phyloP scores from a whole-genome alignment of 2,329 filamentous ascomycete species.

The Blastomyces silverae region DNA sequence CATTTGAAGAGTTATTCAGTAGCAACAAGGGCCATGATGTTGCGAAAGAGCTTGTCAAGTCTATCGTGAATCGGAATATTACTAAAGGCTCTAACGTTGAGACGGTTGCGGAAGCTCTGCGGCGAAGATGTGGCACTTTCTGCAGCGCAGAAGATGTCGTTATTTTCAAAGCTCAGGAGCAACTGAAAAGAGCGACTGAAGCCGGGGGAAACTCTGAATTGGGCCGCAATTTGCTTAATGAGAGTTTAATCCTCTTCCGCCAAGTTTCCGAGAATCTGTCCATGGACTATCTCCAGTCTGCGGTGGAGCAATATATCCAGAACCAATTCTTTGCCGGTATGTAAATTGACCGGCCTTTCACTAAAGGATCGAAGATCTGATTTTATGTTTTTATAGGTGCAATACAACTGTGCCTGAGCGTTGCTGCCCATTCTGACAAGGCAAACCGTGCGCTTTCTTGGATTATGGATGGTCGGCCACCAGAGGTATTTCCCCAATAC shows the following conservation, averaged over 20 bases:
- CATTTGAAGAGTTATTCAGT: conserved; percentile 82
- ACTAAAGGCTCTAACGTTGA: conserved; percentile 95
- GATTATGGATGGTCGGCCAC: conserved; percentile 75
- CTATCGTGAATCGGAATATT: conserved; percentile 96
- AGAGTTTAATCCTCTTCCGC: conserved; percentile 81
- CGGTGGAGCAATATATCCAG: conserved; percentile 69
- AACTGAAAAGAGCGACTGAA: conserved; percentile 80
- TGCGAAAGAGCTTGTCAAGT: conserved; percentile 90
- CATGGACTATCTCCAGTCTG: conserved; percentile 69
- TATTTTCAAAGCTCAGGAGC: conserved; percentile 97
- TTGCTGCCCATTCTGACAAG: conserved; percentile 77
- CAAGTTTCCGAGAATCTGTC: conserved; percentile 79
- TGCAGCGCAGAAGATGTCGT: conserved; percentile 96
- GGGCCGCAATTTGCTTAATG: conserved; percentile 72
- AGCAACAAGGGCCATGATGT: conserved; percentile 72
- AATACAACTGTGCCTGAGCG: conserved; percentile 75
- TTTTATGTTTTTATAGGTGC: conserved; percentile 48
- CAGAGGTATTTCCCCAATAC: conserved; percentile 37
- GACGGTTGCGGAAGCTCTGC: conserved; percentile 89
- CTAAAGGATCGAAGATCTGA: conserved; percentile 17
- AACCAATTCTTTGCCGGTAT: conserved; percentile 79
- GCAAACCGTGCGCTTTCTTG: conserved; percentile 79
- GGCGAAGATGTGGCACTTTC: conserved; percentile 89
- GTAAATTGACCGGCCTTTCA: conserved; percentile 16
- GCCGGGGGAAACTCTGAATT: conserved; percentile 66